Conservation (phyloP, 2,329 filamentous ascomycete genomes). For the Xylaria sp. region DNA sequence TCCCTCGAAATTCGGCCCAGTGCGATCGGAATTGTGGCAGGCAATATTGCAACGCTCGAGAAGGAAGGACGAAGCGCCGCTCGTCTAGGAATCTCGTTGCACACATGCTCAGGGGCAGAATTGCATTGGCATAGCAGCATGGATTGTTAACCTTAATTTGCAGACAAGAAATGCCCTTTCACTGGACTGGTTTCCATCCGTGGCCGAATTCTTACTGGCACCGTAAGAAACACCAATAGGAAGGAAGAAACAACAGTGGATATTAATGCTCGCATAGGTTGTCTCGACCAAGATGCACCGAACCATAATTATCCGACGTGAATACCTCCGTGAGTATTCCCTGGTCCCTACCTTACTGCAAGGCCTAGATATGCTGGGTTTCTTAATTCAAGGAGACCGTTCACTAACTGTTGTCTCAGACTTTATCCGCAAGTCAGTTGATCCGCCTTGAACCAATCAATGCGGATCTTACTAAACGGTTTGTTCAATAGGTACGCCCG, state of each 20-base stretch:
- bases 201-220: slow-evolving; percentile 99
- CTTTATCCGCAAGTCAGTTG: slow-evolving; percentile 87
- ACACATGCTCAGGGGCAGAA: slow-evolving; percentile 6
- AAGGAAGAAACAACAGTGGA: too few relatives aligned
- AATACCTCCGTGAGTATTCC: slow-evolving; percentile 83
- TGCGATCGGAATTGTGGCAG: slow-evolving; percentile 1
- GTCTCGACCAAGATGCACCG: slow-evolving; percentile 99
- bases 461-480: slow-evolving; percentile 17
- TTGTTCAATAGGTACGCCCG: slow-evolving; percentile 75
- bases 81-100: not conserved
- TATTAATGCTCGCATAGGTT: slow-evolving; percentile 53
- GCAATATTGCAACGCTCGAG: not conserved
- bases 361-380: not conserved
- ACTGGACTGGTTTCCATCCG: slow-evolving; percentile 99
- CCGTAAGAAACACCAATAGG: slow-evolving; percentile 56
- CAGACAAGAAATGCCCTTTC: slow-evolving; percentile 99
- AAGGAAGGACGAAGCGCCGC: not conserved
- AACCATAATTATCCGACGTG: slow-evolving; percentile 98
- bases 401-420: slow-evolving; percentile 31
- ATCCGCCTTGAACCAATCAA: not conserved
- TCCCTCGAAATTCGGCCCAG: not conserved
- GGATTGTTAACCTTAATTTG: slow-evolving; percentile 38
- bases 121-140: not conserved
- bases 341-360: not conserved
- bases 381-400: not conserved